Base-by-base conservation (phyloP, 2,329 filamentous ascomycete genomes). In the Trichoderma sp. region DNA sequence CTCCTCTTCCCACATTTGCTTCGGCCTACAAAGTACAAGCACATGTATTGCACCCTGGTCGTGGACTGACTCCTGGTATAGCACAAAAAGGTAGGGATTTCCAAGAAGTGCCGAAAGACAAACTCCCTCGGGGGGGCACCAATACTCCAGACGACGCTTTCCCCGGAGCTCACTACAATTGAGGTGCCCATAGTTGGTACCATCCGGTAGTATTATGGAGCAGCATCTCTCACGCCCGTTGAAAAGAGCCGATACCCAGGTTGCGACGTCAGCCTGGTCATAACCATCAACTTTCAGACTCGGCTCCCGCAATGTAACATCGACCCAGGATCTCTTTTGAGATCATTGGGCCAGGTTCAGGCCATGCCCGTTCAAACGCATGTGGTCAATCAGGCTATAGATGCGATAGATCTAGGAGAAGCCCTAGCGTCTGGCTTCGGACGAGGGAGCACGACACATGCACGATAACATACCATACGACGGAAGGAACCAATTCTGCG, bases 371-470 rank as follows among this genome's bases (percentile, higher is more conserved):
- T 19, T 52, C 39, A 45, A 30, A 61, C 43, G 64, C 44, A 57
- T 41, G 58, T 44, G 54, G 64, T 52, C 63, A 58, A 63, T 63
- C 64, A 65, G 34, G 58, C 57, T 47, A 63, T 45, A 63, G 58
- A 57, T 66, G 34, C 63, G 64, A 66, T 54, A 63, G 64, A 66
- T 66, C 64, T 66, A 51, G 64, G 43, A 66, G 51, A 47, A 56
- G n/a, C 44, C 55, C 43, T 65, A 61, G 63, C 43, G 63, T 54
- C 56, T 39, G 41, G 30, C 50, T n/a, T 12, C 44, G 50, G 41
- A 50, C 24, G 45, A 58, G 59, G 48, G 59, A 52, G 39, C 28
- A 52, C 58, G 34, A 48, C 34, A 50, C 57, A 41, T 26, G 45
- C 10, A 19, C 34, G 12, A 5, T 2, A 39, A 14, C 12, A 39